A percentile compares a stretch with the other conserved stretches of the same genome.
These are phyloP conservation scores for Syncephalastrum racemosum DNA, from an alignment of 371 early-diverging fungal genomes.

Conservation along the genomic window DNA sequence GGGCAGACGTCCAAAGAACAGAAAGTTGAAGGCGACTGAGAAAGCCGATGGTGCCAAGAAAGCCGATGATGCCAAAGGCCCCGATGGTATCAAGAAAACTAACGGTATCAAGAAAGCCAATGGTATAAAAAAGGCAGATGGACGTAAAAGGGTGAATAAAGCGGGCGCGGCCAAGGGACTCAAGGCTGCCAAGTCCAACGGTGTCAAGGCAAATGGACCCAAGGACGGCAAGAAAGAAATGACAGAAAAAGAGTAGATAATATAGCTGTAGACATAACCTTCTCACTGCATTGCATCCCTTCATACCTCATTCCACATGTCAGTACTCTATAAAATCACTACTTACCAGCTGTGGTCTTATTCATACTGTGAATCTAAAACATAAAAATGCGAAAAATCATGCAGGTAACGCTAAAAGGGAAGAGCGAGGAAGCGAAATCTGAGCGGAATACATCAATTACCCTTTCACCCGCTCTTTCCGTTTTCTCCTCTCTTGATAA, in stretches of 20 bases:
- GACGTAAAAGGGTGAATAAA: background rate
- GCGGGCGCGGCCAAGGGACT: background rate
- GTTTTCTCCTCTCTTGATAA: no score
- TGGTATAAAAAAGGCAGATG: background rate
- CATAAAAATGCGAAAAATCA: background rate
- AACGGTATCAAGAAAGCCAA: background rate
- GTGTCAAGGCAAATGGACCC: background rate
- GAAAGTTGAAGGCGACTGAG: background rate
- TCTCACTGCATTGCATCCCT: background rate
- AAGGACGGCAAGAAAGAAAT: no score
- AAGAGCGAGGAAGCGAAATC: background rate
- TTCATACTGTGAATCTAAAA: no score
- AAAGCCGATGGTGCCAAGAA: background rate
- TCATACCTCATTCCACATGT: background rate
- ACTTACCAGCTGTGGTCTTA: background rate
- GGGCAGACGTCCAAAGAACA: background rate
- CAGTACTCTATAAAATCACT: background rate
- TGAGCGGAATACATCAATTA: background rate
- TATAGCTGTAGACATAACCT: background rate
- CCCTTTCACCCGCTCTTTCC: no score
- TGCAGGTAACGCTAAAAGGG: background rate
- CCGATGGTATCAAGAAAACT: background rate
- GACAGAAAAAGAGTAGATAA: background rate
- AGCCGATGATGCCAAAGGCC: background rate
- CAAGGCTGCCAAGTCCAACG: background rate